These are phyloP conservation scores for Skeletonema marinoi DNA, from an alignment of 108 stramenopile genomes.

Conservation along the genomic window DNA sequence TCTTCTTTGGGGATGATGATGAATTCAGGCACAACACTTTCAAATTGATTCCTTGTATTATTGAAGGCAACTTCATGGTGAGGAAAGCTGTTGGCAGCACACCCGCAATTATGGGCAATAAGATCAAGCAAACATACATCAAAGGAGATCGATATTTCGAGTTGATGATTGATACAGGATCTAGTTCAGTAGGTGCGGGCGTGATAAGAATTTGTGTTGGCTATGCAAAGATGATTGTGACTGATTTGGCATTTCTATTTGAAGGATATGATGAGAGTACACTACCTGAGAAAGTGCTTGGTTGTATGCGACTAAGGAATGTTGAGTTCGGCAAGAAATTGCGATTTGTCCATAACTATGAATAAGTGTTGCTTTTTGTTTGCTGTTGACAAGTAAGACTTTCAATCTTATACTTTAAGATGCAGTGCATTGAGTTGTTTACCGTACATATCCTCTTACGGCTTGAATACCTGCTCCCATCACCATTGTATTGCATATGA, in stretches of 20 bases:
- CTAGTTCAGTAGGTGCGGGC: conserved; percentile 79
- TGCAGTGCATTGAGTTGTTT: neutral
- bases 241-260: conserved; percentile 90
- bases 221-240: conserved; percentile 89
- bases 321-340: conserved; percentile 70
- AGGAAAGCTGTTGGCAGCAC: conserved; percentile 89
- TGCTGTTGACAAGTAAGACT: neutral
- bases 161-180: conserved; percentile 88
- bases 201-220: conserved; percentile 80
- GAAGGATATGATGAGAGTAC: conserved; percentile 84
- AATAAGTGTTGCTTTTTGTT: neutral
- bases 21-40: conserved; percentile 84
- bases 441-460: neutral
- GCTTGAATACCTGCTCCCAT: conserved; percentile 35
- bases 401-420: neutral
- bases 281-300: conserved; percentile 89
- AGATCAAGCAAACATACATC: conserved; percentile 87
- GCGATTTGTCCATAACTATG: conserved; percentile 35
- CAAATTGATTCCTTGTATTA: conserved; percentile 93
- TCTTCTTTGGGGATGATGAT: conserved; percentile 80
- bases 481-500: conserved; percentile 25
- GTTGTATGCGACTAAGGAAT: conserved; percentile 69
- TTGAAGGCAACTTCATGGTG: conserved; percentile 94
- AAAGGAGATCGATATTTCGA: conserved; percentile 86
- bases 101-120: conserved; percentile 93